Evolutionary conservation across 768 basidiomycete genomes (phyloP), one percentile per base, ranked within the genome.

Genomic region (Phaeotremella skinneri): DNA sequence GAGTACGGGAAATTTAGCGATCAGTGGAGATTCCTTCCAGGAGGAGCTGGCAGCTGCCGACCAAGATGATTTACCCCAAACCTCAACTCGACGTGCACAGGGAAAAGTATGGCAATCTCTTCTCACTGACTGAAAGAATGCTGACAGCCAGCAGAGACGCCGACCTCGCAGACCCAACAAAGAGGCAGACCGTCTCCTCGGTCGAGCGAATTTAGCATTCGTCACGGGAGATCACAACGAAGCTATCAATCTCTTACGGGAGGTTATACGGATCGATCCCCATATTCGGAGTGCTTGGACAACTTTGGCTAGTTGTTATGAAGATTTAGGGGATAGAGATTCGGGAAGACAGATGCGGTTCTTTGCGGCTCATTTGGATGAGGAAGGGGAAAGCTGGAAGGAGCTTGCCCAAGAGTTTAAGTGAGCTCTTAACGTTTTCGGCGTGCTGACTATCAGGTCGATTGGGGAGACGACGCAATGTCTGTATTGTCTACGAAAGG

Each of bases 181-280:
- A 29, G 78, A 81, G 63, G 75, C 80, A 7, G 64, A 73, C 34
- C 64, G 58, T 4, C 61, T 94, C 17, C 85, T 97, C 51, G 90
- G 91, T 26, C 85, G 87, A 55, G 93, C 89, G 21, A 93, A 92
- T 71, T 85, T 88, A 68, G 87, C 88, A 2, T 96, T 90, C 75
- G 84, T 93, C 50, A 84, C 87, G 67, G 83, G 80, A 59, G 78
- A 90, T 55, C 78, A 85, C 7, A 77, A 81, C 2, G 82, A 87
- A 64, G 87, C 91, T 0, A 85, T 91, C 32, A 83, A 85, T 20
- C 82, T 87, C 25, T 89, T 92, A 84, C 86, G 87, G 72, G 91
- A 98, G 71, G 89, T 96, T 64, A 91, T 99, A 54, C 85, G 90
- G 7, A 90, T 92, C 56, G 94, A 99, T 73, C 91, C 93, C 1